Percentiles rank a stretch among this genome's conserved stretches.
Conservation (phyloP, 2,329 filamentous ascomycete genomes). For the Claviceps sp. region DNA sequence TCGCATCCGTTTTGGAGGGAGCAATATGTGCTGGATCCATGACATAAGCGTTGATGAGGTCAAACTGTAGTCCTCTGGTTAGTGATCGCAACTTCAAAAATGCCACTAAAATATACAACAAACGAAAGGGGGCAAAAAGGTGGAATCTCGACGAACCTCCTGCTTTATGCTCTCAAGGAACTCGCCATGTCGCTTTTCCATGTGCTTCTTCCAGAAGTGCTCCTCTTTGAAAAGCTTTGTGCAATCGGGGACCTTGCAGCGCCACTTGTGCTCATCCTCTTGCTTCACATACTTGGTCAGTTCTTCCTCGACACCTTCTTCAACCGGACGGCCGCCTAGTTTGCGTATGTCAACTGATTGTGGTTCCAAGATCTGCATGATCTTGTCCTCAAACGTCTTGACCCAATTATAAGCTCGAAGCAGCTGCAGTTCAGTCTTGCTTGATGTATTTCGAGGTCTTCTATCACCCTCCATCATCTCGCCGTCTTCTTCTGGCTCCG, state of each 20-base stretch:
- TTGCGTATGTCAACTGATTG: slow-evolving; percentile 79
- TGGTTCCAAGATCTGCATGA: slow-evolving; percentile 83
- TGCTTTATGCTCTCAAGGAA: slow-evolving; percentile 70
- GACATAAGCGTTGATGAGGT: slow-evolving; percentile 87
- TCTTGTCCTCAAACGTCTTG: slow-evolving; percentile 94
- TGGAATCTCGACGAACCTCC: slow-evolving; percentile 54
- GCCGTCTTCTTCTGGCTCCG: slow-evolving; percentile 50
- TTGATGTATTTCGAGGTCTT: slow-evolving; percentile 54
- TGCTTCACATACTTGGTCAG: slow-evolving; percentile 82
- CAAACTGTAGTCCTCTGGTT: slow-evolving; percentile 41
- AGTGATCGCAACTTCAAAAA: slow-evolving; percentile 2
- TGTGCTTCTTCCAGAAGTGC: slow-evolving; percentile 94
- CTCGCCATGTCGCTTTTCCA: slow-evolving; percentile 87
- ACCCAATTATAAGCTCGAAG: slow-evolving; percentile 98
- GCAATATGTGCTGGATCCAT: slow-evolving; percentile 90
- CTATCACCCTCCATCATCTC: slow-evolving; percentile 43
- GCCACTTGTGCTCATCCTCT: slow-evolving; percentile 92
- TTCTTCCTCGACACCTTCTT: slow-evolving; percentile 80
- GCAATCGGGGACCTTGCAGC: slow-evolving; percentile 93
- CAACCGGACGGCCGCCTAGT: slow-evolving; percentile 73
- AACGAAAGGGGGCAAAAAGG: neutral
- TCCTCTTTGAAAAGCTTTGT: slow-evolving; percentile 95
- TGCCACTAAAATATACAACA: neutral
- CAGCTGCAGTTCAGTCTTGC: slow-evolving; percentile 80
- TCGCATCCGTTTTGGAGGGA: slow-evolving; percentile 82